Conservation (phyloP, 1,139 yeast genomes). For the Yarrowia galli region DNA sequence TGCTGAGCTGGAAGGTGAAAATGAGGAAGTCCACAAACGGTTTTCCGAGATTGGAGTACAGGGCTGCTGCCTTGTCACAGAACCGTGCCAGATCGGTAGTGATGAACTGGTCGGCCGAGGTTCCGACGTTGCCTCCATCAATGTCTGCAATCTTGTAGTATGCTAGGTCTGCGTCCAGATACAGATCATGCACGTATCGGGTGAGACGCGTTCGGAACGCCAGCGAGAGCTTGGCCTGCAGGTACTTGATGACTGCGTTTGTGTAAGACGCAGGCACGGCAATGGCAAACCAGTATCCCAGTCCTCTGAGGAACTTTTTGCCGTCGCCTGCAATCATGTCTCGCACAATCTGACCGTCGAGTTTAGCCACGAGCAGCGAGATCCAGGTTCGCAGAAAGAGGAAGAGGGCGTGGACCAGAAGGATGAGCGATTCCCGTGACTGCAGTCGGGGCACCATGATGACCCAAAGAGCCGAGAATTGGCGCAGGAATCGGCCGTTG, state of each 20-base stretch:
- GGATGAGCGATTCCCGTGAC: constrained; percentile 70
- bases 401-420: constrained; percentile 76
- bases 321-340: constrained; percentile 88
- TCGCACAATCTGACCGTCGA: constrained; percentile 92
- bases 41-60: constrained; percentile 89
- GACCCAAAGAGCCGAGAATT: constrained; percentile 78
- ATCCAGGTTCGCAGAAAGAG: constrained; percentile 86
- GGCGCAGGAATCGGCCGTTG: constrained; percentile 72
- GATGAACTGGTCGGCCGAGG: constrained; percentile 68
- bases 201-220: constrained; percentile 86
- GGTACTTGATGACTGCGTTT: constrained; percentile 84
- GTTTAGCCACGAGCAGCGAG: constrained; percentile 81
- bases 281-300: constrained; percentile 84
- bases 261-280: constrained; percentile 96
- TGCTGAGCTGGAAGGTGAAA: constrained; percentile 83
- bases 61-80: constrained; percentile 80
- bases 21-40: constrained; percentile 89
- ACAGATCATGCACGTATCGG: constrained; percentile 88
- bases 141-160: constrained; percentile 70
- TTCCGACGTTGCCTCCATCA: constrained; percentile 56
- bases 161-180: constrained; percentile 79
- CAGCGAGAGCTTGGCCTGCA: constrained; percentile 77
- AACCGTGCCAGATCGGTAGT: constrained; percentile 86
- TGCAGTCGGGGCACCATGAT: constrained; percentile 78
- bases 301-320: constrained; percentile 73